phyloP scores from a whole-genome alignment of 768 basidiomycete species.

The Cyclocybe cylindracea region DNA sequence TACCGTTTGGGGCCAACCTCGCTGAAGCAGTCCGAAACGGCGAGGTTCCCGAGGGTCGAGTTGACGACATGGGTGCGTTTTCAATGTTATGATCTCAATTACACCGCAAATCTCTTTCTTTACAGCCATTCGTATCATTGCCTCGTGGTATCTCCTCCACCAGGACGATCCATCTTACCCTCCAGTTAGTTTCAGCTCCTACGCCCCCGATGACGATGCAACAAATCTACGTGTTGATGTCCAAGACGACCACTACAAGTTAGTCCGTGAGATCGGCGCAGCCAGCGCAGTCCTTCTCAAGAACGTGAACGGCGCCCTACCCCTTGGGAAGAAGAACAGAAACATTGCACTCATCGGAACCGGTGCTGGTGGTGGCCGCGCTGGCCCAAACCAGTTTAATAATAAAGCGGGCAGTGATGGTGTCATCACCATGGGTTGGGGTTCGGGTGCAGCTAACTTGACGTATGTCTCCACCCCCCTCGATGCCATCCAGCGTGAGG shows the following conservation, averaged over 20 bases:
- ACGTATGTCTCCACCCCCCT: slow-evolving; percentile 83
- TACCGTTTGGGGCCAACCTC: slow-evolving; percentile 69
- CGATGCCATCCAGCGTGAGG: slow-evolving; percentile 77
- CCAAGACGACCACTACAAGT: slow-evolving; percentile 62
- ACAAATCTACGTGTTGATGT: slow-evolving; percentile 69
- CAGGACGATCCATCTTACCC: slow-evolving; percentile 71
- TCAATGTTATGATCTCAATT: slow-evolving; percentile 1
- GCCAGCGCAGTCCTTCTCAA: slow-evolving; percentile 78
- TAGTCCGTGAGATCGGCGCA: slow-evolving; percentile 76
- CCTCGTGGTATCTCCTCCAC: slow-evolving; percentile 64
- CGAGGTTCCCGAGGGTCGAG: slow-evolving; percentile 61
- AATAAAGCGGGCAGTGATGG: slow-evolving; percentile 67
- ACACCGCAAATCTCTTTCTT: neutral
- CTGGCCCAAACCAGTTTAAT: slow-evolving; percentile 70
- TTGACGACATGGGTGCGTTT: slow-evolving; percentile 73
- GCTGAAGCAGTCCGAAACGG: slow-evolving; percentile 72
- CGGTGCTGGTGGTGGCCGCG: slow-evolving; percentile 59
- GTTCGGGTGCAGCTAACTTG: slow-evolving; percentile 78
- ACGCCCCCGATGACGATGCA: slow-evolving; percentile 46
- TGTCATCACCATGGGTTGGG: slow-evolving; percentile 91
- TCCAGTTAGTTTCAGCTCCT: slow-evolving; percentile 69
- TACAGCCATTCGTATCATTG: slow-evolving; percentile 72
- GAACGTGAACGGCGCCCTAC: slow-evolving; percentile 58
- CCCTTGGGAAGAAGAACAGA: slow-evolving; percentile 45
- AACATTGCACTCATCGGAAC: slow-evolving; percentile 65